phyloP scores from a whole-genome alignment of 192 early-diverging fungal genomes.

The Coemansia sp. region DNA sequence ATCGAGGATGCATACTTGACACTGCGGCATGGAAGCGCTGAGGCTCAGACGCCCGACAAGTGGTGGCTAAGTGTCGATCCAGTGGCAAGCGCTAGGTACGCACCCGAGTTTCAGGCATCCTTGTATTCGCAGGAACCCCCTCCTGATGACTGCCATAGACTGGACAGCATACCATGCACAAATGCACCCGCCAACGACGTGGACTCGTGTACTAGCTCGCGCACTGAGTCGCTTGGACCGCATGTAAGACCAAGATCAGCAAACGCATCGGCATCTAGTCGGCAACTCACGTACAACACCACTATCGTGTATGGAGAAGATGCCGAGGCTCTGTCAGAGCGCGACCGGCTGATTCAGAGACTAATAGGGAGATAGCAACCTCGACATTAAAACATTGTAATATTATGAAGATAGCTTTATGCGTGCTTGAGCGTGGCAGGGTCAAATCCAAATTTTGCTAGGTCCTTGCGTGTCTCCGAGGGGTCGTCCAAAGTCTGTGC shows the following conservation, averaged over 20 bases:
- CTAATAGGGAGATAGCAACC: conserved; percentile 16
- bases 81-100: background rate
- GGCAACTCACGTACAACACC: conserved; percentile 19
- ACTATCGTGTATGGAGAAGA: conserved; percentile 52
- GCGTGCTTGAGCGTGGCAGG: conserved; percentile 30
- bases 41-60: conserved; percentile 9
- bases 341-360: conserved; percentile 36
- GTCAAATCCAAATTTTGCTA: conserved; percentile 52
- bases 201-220: background rate
- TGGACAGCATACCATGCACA: conserved; percentile 40
- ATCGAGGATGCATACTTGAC: background rate
- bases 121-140: conserved; percentile 38
- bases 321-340: conserved; percentile 37
- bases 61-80: conserved; percentile 41
- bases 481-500: conserved; percentile 53
- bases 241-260: background rate
- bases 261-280: conserved; percentile 1
- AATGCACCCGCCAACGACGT: background rate
- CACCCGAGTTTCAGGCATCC: conserved; percentile 15
- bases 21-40: background rate
- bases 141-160: background rate
- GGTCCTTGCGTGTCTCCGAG: conserved; percentile 47
- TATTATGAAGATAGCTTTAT: background rate
- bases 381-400: background rate
- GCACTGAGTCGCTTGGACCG: background rate